Conservation (phyloP, 345 rosid species). For the Eucalyptus pauciflora region DNA sequence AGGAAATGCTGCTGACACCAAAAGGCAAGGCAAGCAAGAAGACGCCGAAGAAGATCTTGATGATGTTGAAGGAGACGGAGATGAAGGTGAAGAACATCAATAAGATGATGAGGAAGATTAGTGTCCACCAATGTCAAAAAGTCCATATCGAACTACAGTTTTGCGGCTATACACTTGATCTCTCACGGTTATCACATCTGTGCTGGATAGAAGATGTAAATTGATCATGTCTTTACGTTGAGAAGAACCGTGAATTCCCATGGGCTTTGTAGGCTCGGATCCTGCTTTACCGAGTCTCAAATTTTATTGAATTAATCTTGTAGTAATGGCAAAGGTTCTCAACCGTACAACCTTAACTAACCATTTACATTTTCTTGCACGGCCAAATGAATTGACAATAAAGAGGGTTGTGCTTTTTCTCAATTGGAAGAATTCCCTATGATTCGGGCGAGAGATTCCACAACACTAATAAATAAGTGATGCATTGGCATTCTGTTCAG, state of each 20-base stretch:
- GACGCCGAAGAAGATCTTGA: neutral
- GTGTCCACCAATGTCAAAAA: neutral
- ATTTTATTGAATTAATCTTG: neutral
- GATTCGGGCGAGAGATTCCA: neutral
- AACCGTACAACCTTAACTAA: neutral
- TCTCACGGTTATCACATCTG: neutral
- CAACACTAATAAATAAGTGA: neutral
- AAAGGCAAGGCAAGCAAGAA: conserved; percentile 2
- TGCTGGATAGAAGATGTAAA: neutral
- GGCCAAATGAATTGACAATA: neutral
- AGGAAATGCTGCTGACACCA: conserved; percentile 10
- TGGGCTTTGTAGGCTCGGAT: neutral
- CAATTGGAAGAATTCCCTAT: neutral
- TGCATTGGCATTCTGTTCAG: neutral
- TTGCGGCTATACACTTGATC: neutral
- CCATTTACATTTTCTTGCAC: neutral
- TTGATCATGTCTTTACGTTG: neutral
- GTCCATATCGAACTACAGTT: neutral
- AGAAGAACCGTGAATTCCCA: neutral
- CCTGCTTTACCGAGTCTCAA: neutral
- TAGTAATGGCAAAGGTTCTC: neutral
- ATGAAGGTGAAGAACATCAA: neutral
- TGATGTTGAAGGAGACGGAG: neutral
- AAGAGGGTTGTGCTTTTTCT: neutral
- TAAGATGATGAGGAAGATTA: conserved; percentile 5